Conservation (phyloP, 192 early-diverging fungal species). For the Backusella parvicylindrica region DNA sequence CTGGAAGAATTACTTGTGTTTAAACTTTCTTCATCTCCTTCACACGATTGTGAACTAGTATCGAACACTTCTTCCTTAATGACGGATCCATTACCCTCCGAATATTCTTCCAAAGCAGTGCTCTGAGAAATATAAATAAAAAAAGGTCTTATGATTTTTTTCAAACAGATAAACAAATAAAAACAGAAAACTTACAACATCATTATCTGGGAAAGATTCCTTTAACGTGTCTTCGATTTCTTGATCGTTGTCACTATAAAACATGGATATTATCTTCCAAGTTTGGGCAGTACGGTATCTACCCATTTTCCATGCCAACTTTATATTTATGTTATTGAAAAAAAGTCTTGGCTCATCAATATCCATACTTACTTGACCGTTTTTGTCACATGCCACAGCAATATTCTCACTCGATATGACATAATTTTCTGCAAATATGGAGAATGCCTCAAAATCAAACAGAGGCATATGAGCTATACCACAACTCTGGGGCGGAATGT, state of each 20-base stretch:
- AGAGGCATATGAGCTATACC: conserved; percentile 43
- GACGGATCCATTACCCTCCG: background rate
- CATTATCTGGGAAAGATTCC: background rate
- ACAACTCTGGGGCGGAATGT: conserved; percentile 37
- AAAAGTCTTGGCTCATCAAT: background rate
- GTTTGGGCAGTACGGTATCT: conserved; percentile 64
- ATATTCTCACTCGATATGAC: conserved; percentile 44
- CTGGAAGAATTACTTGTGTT: background rate
- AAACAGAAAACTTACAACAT: background rate
- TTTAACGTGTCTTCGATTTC: background rate
- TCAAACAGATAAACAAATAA: background rate
- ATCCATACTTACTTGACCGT: conserved; percentile 50
- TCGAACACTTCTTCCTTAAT: background rate
- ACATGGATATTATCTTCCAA: conserved; percentile 68
- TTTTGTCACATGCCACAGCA: conserved; percentile 53
- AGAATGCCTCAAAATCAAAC: conserved; percentile 67
- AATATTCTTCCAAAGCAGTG: background rate
- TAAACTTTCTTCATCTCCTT: background rate
- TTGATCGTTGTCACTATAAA: conserved; percentile 42
- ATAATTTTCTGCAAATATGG: conserved; percentile 68
- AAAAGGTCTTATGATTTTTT: background rate
- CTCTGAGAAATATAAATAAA: background rate
- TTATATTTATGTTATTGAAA: background rate
- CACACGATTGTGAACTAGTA: background rate
- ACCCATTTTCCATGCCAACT: conserved; percentile 61